Base-by-base conservation (phyloP, 768 basidiomycete species). In the Auricularia auricula-judae region DNA sequence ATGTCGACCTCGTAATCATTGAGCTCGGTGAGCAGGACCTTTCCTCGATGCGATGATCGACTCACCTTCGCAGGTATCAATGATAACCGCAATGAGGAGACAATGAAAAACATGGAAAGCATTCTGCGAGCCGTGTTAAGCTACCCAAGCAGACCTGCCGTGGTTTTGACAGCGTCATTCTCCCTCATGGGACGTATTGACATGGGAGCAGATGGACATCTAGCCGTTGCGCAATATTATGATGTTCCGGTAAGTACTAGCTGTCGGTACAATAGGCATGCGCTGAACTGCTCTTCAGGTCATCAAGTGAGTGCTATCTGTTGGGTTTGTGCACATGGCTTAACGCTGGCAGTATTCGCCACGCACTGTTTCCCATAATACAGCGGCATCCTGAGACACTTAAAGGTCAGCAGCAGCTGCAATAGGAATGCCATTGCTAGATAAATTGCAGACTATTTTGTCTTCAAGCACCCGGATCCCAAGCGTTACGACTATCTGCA, bases 191-290 rank as follows among this genome's bases (percentile, higher is more conserved):
- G 34, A 7, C 54, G 44, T n/a, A 36, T 64, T n/a, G 34, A 53
- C 36, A 53, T 54, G 47, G 63, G 63, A 21, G 36, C 16, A 35
- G 63, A 64, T 36, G 33, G 29, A 4, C 63, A 64, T 42, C 11
- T 64, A 18, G 51, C 63, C 11, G 63, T 64, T 10, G 63, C 63
- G 14, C 51, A 64, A 29, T 64, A 64, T 23, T 64, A 64, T 34
- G 63, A 56, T 36, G 51, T 64, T 42, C 63, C 63, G 51, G 63
- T 54, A 36, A 34, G 63, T 56, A 10, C 34, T 29, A 2, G 8
- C 21, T 54, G n/a, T 42, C 4, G 51, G 39, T 36, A 47, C 39
- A 1, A 8, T 35, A 14, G 10, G 5, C 12, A 4, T 43, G 43
- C 35, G 21, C 18, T 11, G 5, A 16, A 39, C 33, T 54, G 43